Evolutionary conservation across 148 eudicot species (phyloP).

Genomic region (Diospyros lotus): DNA sequence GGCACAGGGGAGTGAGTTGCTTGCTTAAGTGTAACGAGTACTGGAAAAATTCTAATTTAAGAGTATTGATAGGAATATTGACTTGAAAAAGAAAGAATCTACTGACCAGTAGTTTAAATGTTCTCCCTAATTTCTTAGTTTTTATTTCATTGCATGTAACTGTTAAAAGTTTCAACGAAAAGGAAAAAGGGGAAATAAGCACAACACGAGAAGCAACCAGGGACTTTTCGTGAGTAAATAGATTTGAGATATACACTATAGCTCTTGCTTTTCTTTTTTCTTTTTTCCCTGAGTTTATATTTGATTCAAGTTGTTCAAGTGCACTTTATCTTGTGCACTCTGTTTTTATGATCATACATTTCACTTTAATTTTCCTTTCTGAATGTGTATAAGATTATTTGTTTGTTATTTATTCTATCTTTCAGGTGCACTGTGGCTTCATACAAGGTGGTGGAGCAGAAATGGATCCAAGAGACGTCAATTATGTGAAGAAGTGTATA

Average conservation of each 20-base stretch:
- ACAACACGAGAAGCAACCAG: background rate
- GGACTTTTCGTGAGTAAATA: background rate
- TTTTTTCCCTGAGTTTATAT: background rate
- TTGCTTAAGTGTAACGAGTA: background rate
- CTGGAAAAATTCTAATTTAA: background rate
- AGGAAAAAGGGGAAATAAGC: background rate
- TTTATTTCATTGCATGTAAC: too few species aligned
- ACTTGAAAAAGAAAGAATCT: too few species aligned
- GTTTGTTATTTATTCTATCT: constrained; percentile 10
- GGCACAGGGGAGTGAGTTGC: background rate
- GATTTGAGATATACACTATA: background rate
- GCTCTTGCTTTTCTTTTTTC: background rate
- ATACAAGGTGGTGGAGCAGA: constrained; percentile 82
- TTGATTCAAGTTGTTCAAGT: background rate
- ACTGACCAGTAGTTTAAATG: too few species aligned
- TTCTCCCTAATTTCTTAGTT: too few species aligned
- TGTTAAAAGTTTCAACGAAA: background rate
- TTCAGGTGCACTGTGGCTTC: constrained; percentile 95
- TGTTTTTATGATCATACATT: background rate
- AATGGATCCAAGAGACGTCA: constrained; percentile 65
- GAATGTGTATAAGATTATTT: background rate
- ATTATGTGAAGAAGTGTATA: constrained; percentile 75
- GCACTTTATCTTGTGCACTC: too few species aligned
- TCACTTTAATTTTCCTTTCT: background rate
- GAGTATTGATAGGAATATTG: too few species aligned